Conservation (phyloP, 2,329 filamentous ascomycete genomes). For the Chlorencoelia australis region DNA sequence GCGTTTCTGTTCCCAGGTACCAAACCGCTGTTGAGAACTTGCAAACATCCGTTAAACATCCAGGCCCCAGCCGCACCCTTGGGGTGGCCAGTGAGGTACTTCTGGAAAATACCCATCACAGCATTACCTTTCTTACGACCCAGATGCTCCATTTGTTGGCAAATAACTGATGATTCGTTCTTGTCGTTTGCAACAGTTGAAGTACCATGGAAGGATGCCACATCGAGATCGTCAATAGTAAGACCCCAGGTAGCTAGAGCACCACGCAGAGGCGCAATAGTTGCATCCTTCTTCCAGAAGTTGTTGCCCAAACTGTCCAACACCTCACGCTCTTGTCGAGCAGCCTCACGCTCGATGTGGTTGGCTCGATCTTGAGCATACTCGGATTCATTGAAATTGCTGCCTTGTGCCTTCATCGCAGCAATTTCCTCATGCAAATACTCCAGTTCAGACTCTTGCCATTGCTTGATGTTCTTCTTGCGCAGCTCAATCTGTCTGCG, state of each 20-base stretch:
- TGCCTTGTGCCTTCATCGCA: conserved; percentile 74
- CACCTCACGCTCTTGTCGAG: conserved; percentile 85
- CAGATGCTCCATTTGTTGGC: conserved; percentile 89
- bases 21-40: conserved; percentile 86
- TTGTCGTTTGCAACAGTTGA: conserved; percentile 99
- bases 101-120: conserved; percentile 95
- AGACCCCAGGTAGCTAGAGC: conserved; percentile 96
- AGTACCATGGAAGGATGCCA: conserved; percentile 97
- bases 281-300: conserved; percentile 95
- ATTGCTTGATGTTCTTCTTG: conserved; percentile 88
- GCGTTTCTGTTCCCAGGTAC: conserved; percentile 97
- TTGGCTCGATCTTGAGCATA: conserved; percentile 76
- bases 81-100: conserved; percentile 95
- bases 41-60: conserved; percentile 98
- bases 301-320: conserved; percentile 90
- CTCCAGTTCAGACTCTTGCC: conserved; percentile 90
- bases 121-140: conserved; percentile 96
- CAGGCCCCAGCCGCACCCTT: conserved; percentile 98
- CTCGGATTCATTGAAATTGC: conserved; percentile 69
- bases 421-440: conserved; percentile 88
- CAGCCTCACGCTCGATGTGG: conserved; percentile 82
- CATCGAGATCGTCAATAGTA: conserved; percentile 87
- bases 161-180: conserved; percentile 97
- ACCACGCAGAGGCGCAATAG: conserved; percentile 90
- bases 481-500: conserved; percentile 89